Base-by-base conservation (phyloP, 2,329 filamentous ascomycete species). In the Furcasterigmium furcatum region DNA sequence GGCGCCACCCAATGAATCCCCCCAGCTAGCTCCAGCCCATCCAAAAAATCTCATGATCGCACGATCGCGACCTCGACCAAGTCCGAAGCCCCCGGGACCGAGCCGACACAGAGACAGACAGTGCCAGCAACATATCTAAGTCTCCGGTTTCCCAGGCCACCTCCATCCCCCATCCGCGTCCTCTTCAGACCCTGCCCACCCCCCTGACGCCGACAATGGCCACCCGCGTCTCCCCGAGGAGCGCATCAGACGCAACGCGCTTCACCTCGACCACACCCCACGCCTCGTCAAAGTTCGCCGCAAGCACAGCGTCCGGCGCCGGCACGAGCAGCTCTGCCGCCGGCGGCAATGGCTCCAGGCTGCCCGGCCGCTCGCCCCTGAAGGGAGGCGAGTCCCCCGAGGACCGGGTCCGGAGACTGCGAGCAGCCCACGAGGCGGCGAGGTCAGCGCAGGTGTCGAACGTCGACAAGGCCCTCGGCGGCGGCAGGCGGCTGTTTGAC, bases 161-260 rank as follows among this genome's bases (percentile, higher is more conserved):
- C 24, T 12, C 12, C 47, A 41, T 6, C 18, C 32, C 7, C 18
- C 35, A 40, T 30, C 42, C 38, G 40, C 34, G 42, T 35, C 27
- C 41, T 34, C 42, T 39, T 42, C 36, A 38, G 34, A 25, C 22
- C 21, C 36, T 18, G 35, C 21, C 22, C 22, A 24, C 24, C 12
- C 24, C 24, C 12, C 24, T 12, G 24, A 27, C n/a, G 9, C 41
- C 35, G 21, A 48, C 48, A 56, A 73, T 72, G 70, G 64, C 66
- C 46, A 65, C 66, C 27, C 63, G 65, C 55, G 65, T 72, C 38
- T 71, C 70, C 53, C 77, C 85, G 49, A 84, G 86, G 62, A 88
- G 82, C 68, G 84, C 87, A 63, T 81, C 80, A 57, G 88, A 91
- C 64, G 88, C 88, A 55, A 94, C 88, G 58, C 84, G 87, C 61